Base-by-base conservation (phyloP, 306 rosid species). In the Elaeagnus macrophylla region DNA sequence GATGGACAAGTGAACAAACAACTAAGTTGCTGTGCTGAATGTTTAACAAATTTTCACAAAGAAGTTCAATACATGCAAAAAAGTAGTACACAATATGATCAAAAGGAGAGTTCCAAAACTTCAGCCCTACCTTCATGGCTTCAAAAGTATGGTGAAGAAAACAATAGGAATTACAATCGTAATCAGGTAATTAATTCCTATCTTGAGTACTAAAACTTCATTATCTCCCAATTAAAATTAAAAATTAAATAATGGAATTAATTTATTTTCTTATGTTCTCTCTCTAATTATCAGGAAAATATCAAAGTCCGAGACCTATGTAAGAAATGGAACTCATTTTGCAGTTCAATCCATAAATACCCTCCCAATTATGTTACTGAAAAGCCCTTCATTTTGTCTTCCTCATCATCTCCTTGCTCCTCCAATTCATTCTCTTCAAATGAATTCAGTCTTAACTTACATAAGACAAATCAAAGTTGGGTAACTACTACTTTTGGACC, bases 61-160 rank as follows among this genome's bases (percentile, higher is more conserved):
- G 49, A 45, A 45, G 49, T 45, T 45, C 49, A 45, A 45, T 66
- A 77, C 71, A 63, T 39, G 59, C 53, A 9, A 48, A 62, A 57
- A 50, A 71, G 78, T 40, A 62, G 14, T 2, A 25, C 32, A 1
- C 32, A 25, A 25, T 25, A 25, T 25, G 32, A 25, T 25, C 32
- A 25, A 25, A 25, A 25, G 32, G 5, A 1, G 4, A 5, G 32
- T 25, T 25, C 32, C 32, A 25, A 25, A 25, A 2, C 4, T 25
- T 43, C 84, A 39, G 74, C 40, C 67, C 78, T 84, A 48, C 94
- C 90, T 51, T 37, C 71, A 20, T 88, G 96, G 94, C 94, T 84
- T 56, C 81, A 73, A 79, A 77, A 67, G 61, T 76, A 67, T 40
- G 84, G 75, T 64, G 74, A 84, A 59, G 86, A 82, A 53, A 74